Evolutionary conservation across 2,329 filamentous ascomycete species (phyloP).

Genomic region (Fusarium armeniacum): DNA sequence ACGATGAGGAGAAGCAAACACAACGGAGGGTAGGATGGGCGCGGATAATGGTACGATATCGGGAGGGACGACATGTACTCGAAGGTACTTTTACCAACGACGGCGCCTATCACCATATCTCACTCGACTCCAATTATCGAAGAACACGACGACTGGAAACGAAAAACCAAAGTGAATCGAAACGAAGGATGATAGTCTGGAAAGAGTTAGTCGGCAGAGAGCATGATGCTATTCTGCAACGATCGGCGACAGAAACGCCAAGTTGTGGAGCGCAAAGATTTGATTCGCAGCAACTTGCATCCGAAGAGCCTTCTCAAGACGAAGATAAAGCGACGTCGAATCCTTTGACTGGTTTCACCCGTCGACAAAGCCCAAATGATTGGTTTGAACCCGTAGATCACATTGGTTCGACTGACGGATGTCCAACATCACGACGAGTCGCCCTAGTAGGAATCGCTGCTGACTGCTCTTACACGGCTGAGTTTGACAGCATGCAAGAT

Average conservation of each 20-base stretch:
- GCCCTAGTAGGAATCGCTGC: conserved; percentile 92
- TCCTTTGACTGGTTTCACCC: background rate
- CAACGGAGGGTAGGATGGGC: conserved; percentile 33
- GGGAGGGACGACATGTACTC: conserved; percentile 8
- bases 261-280: conserved; percentile 5
- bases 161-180: background rate
- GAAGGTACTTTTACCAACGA: conserved; percentile 42
- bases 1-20: background rate
- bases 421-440: conserved; percentile 83
- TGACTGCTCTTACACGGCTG: conserved; percentile 84
- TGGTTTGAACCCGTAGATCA: conserved; percentile 11
- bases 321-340: background rate
- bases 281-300: background rate
- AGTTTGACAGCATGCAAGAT: conserved; percentile 73
- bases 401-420: conserved; percentile 82
- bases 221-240: background rate
- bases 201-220: conserved; percentile 5
- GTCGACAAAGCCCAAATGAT: conserved; percentile 6
- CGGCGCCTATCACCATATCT: conserved; percentile 32
- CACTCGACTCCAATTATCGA: conserved; percentile 34
- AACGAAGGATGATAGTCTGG: conserved; percentile 37
- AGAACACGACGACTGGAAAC: background rate
- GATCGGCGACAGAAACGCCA: conserved; percentile 2
- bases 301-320: background rate
- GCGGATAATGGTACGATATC: conserved; percentile 33